A percentile compares a stretch with the other conserved stretches of the same genome.
Conservation (phyloP, 2,329 filamentous ascomycete species). For the Verticillium isaacii region DNA sequence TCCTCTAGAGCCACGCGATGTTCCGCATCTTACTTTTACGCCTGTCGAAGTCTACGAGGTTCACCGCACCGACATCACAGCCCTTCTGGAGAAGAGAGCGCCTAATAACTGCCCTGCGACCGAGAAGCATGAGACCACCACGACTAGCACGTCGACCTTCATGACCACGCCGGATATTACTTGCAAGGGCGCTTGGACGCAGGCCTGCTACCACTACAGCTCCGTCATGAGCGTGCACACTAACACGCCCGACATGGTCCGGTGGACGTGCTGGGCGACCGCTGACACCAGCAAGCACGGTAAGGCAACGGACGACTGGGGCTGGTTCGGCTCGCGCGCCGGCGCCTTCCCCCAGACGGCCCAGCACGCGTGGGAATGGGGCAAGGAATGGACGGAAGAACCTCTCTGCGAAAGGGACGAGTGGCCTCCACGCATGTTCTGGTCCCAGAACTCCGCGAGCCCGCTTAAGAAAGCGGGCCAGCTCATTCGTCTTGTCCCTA, state of each 20-base stretch:
- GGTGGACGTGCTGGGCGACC: constrained; percentile 4
- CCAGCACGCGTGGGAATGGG: neutral
- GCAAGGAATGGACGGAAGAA: neutral
- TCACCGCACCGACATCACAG: too few relatives aligned
- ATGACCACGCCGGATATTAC: too few relatives aligned
- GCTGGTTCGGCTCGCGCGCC: neutral
- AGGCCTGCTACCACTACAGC: constrained; percentile 19
- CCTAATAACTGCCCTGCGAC: too few relatives aligned
- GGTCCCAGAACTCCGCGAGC: neutral
- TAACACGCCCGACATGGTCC: neutral
- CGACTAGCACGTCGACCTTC: too few relatives aligned
- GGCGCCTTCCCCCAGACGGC: too few relatives aligned
- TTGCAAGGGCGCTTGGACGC: constrained; percentile 4
- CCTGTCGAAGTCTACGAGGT: too few relatives aligned
- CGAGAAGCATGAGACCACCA: too few relatives aligned
- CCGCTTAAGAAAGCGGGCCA: constrained; percentile 1
- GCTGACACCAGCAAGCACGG: neutral
- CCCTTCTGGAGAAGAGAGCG: neutral
- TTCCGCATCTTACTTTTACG: too few relatives aligned
- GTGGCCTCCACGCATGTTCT: constrained; percentile 1
- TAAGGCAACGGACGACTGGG: neutral
- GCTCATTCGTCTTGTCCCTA: constrained; percentile 7
- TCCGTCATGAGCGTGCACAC: constrained; percentile 11
- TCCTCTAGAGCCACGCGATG: neutral
- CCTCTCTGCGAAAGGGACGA: neutral